Base-by-base conservation (phyloP, 768 basidiomycete genomes). In the Amanita brunnescens region DNA sequence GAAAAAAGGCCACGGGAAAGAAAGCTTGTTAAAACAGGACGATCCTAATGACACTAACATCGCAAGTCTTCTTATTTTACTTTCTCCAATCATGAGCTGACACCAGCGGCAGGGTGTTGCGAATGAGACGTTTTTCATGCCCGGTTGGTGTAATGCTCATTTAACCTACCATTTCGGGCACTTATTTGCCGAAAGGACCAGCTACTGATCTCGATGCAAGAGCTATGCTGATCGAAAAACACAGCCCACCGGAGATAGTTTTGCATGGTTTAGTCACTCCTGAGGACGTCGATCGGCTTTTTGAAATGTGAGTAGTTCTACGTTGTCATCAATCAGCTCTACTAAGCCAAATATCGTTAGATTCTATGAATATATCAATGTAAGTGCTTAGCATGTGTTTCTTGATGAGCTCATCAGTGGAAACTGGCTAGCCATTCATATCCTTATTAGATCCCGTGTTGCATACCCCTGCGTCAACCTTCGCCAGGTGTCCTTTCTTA, bases 401-500 rank as follows among this genome's bases (percentile, higher is more conserved):
- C 32, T 21, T 51, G 29, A 41, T 30, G 1, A 29, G 21, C 1
- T 42, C 5, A 41, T n/a, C 30, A n/a, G 20, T 13, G 5, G 26
- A 23, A 30, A 18, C 24, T 24, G 24, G 4, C 64, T 54, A 79
- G 78, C 78, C 81, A 1, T 82, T 81, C 57, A 75, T 93, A 14
- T 86, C 86, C 2, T 66, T 93, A 20, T 73, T 95, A 9, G 91
- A 93, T 64, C 83, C 83, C 8, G 81, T 79, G 5, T 70, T 94
- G 13, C 92, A 94, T 61, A 91, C 85, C 0, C 81, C 89, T 8
- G 78, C 81, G 5, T 76, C 80, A 2, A 88, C 86, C 8, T 91
- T 88, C 58, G 79, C 86, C 16, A 75, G 92, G 48, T 90, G 87
- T 59, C 91, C 92, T 0, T 95, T 93, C 71, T 71, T 95, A 30